Base-by-base conservation (phyloP, 768 basidiomycete genomes). In the Guyanaporus albipodus region DNA sequence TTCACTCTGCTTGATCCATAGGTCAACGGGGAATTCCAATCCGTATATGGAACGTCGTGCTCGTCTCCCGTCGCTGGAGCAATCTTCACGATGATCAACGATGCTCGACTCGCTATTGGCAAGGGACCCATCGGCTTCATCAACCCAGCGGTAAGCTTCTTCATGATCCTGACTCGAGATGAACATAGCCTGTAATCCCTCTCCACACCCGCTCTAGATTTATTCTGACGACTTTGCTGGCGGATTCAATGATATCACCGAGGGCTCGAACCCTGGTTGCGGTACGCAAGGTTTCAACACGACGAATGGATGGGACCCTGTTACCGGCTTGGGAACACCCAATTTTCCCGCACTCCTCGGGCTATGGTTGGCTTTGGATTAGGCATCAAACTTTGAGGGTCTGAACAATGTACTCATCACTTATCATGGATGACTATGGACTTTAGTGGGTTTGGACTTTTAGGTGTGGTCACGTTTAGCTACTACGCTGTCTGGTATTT, bases 271-370 rank as follows among this genome's bases (percentile, higher is more conserved):
- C 46, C 67, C 62, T 4, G 74, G 76, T 2, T 76, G 75, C 44
- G 68, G 69, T n/a, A 70, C 70, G 11, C 4, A 38, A 2, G 73
- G 73, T 1, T 75, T 63, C 55, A 63, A 61, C 6, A 48, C 58
- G 4, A 46, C 56, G 2, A 4, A 8, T 4, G 61, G 74, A 23
- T 76, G 73, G 73, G 73, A 73, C 53, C 70, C 75, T 18, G 74
- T 73, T 14, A 69, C 72, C 11, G 77, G 44, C 17, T 53, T 75
- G n/a, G 76, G 74, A 2, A 76, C 72, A 7, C 75, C 74, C 8
- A 70, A 70, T 40, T 69, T 75, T 45, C 67, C 68, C 5, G 48
- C 62, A 37, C 56, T 77, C 19, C 62, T 74, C 14, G 65, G 64
- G 28, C 60, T 56, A 44, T 73, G 71, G 71, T 26, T 74, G 33